These are phyloP conservation scores for Gilbertella persicaria DNA, from an alignment of 371 early-diverging fungal species.

Conservation along the genomic window DNA sequence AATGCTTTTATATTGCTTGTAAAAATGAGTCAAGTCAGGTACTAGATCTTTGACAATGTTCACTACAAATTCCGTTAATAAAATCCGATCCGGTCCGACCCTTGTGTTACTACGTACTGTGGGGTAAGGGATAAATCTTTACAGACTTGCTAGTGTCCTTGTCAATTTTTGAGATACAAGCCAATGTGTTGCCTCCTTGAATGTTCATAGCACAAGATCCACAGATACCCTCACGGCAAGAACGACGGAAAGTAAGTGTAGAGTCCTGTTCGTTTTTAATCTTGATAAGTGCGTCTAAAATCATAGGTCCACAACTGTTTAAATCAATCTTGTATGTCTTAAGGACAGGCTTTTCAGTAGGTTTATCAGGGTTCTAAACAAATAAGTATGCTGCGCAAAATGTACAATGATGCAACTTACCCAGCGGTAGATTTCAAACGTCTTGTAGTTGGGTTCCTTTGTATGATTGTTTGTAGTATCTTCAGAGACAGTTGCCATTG, in stretches of 20 bases:
- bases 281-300: conserved; percentile 92
- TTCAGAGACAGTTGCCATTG: conserved; percentile 9
- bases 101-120: conserved; percentile 63
- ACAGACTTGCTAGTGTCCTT: conserved; percentile 61
- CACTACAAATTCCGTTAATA: conserved; percentile 39
- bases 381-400: neutral
- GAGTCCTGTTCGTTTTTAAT: conserved; percentile 96
- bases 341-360: conserved; percentile 85
- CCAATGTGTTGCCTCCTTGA: conserved; percentile 91
- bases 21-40: conserved; percentile 93
- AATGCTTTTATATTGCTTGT: conserved; percentile 95
- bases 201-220: conserved; percentile 98
- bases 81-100: conserved; percentile 9
- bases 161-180: conserved; percentile 89
- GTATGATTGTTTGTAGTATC: conserved; percentile 6
- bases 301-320: conserved; percentile 92
- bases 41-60: conserved; percentile 87
- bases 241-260: conserved; percentile 88
- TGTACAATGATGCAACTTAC: conserved; percentile 38
- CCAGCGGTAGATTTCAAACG: conserved; percentile 86
- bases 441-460: conserved; percentile 64
- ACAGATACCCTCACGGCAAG: conserved; percentile 84
- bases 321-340: conserved; percentile 90
- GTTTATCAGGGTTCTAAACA: conserved; percentile 72
- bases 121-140: conserved; percentile 96